Base-by-base conservation (phyloP, 371 early-diverging fungal genomes). In the Fennellomyces sp. region DNA sequence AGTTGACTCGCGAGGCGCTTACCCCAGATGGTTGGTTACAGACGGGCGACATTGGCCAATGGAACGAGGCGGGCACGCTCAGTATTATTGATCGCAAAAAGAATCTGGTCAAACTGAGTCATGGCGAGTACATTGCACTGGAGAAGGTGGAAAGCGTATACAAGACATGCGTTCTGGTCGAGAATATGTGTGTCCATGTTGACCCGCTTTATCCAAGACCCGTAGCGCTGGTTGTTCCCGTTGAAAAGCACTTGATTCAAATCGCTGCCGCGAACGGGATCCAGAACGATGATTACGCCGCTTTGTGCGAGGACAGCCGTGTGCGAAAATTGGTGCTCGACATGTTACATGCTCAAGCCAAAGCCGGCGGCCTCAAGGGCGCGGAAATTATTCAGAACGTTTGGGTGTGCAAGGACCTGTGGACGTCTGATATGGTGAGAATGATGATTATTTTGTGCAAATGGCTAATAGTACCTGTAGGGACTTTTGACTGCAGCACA, bases 141-240 rank as follows among this genome's bases (percentile, higher is more conserved):
- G 99, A 99, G 73, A 97, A 97, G 63, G 79, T 99, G 35, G 99
- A 99, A 74, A 84, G 92, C 35, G 84, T 93, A 5, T 97, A 96
- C 86, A 90, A 90, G 69, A 82, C 85, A 42, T 86, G 87, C 25
- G 59, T 81, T 11, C 86, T 80, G 57, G 91, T 93, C 36, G 82
- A 84, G 63, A 93, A 93, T 69, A 87, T 96, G 30, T 94, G 93
- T 73, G 86, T 97, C 29, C 88, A 91, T 73, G 97, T 89, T 19
- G 90, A 96, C 66, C 78, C 91, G 12, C 76, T 84, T 45, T 75
- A 83, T 58, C 55, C 75, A 61, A 83, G 77, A 56, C 86, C 89
- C 26, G 89, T 95, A 10, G 93, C 92, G 2, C 58, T 94, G 35
- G 72, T 94, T 36, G 85, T 88, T 23, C 91, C 92, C 21, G 62